Evolutionary conservation across 352 stramenopile genomes (phyloP).

Genomic region (Pythium grandisporangium): DNA sequence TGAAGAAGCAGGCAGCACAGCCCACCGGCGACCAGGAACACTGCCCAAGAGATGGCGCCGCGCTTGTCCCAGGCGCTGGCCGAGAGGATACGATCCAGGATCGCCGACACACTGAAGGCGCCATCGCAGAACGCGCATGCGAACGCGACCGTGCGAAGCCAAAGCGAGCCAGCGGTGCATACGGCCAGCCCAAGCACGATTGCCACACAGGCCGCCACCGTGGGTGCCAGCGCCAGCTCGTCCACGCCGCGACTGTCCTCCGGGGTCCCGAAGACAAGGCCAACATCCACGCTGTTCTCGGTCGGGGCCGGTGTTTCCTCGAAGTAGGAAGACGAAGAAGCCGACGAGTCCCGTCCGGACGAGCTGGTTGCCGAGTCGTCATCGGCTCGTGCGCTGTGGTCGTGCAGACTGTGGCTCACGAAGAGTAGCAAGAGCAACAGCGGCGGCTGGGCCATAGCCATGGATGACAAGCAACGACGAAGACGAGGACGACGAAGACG

Average conservation of each 20-base stretch:
- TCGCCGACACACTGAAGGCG: conserved; percentile 43
- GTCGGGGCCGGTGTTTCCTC: background rate
- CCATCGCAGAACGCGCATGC: conserved; percentile 61
- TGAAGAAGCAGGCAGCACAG: conserved; percentile 16
- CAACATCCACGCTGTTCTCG: conserved; percentile 7
- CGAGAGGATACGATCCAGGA: conserved; percentile 38
- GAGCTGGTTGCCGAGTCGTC: too few relatives aligned
- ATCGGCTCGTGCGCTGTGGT: too few relatives aligned
- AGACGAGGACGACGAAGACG: too few relatives aligned
- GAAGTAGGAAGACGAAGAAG: too few relatives aligned
- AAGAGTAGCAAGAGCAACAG: too few relatives aligned
- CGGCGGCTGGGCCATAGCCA: too few relatives aligned
- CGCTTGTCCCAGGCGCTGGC: conserved; percentile 13
- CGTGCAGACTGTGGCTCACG: too few relatives aligned
- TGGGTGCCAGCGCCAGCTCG: conserved; percentile 28
- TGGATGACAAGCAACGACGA: too few relatives aligned
- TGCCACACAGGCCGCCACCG: conserved; percentile 37
- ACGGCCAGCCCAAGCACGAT: conserved; percentile 32
- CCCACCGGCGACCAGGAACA: conserved; percentile 25
- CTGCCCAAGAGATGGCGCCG: conserved; percentile 22
- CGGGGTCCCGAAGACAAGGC: conserved; percentile 12
- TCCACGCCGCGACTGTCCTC: conserved; percentile 18
- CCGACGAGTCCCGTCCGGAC: too few relatives aligned
- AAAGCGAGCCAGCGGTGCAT: conserved; percentile 41
- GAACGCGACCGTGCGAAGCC: conserved; percentile 52